Evolutionary conservation across 306 rosid genomes (phyloP).

Genomic region (Sicyos baderoa): DNA sequence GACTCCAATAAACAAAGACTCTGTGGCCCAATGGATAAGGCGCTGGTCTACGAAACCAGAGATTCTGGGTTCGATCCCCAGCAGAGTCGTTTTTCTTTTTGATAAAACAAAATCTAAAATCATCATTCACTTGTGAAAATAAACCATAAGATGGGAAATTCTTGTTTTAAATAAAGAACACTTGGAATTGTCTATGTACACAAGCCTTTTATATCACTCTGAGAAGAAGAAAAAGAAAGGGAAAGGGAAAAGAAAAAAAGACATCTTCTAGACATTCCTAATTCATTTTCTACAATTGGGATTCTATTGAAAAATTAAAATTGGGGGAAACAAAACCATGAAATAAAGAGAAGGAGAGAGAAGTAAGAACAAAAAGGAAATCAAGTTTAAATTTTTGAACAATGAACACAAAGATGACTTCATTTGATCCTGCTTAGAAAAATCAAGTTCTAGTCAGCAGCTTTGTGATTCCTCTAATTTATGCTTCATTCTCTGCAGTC

Average conservation of each 20-base stretch:
- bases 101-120: background rate
- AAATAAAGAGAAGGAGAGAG: background rate
- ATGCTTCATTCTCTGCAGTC: too few species aligned
- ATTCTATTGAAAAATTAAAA: too few species aligned
- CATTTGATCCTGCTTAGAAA: too few species aligned
- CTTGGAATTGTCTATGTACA: slow-evolving; percentile 11
- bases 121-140: background rate
- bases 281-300: too few species aligned
- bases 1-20: background rate
- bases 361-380: too few species aligned
- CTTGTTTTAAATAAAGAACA: slow-evolving; percentile 10
- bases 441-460: too few species aligned
- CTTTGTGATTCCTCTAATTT: too few species aligned
- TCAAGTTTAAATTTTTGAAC: too few species aligned
- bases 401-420: too few species aligned
- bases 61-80: slow-evolving; percentile 94
- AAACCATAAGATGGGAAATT: background rate
- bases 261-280: too few species aligned
- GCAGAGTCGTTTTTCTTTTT: slow-evolving; percentile 22
- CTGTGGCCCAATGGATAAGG: slow-evolving; percentile 91
- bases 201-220: slow-evolving; percentile 13
- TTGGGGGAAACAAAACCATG: too few species aligned
- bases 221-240: background rate
- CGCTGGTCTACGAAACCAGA: slow-evolving; percentile 95
- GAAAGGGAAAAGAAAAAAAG: background rate